Evolutionary conservation across 192 early-diverging fungal species (phyloP).

Genomic region (Umbelopsis sp.): DNA sequence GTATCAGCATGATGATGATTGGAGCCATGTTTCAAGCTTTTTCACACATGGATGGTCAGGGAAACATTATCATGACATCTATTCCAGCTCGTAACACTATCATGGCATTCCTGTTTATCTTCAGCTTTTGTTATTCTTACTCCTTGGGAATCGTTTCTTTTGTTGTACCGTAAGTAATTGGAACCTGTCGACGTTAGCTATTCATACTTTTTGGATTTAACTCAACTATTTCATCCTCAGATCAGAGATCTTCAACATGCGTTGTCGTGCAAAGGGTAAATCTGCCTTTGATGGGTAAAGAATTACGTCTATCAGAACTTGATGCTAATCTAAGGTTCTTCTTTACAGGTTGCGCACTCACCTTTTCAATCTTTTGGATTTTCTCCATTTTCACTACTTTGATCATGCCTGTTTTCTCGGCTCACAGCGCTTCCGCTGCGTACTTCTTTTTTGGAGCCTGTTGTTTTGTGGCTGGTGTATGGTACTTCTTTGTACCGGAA

Average conservation of each 20-base stretch:
- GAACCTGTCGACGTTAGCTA: background rate
- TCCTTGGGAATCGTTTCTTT: background rate
- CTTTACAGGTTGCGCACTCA: background rate
- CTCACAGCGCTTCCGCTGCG: background rate
- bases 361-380: constrained; percentile 12
- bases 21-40: constrained; percentile 41
- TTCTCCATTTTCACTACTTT: constrained; percentile 2
- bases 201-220: background rate
- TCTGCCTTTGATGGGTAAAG: too few species aligned
- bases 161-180: background rate
- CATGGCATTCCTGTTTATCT: constrained; percentile 40
- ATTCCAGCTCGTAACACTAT: constrained; percentile 20
- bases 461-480: background rate
- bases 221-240: background rate
- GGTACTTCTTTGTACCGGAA: constrained; percentile 62
- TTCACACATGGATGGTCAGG: constrained; percentile 15
- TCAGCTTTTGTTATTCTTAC: constrained; percentile 35
- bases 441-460: background rate
- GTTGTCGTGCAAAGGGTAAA: background rate
- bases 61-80: constrained; percentile 15
- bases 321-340: background rate
- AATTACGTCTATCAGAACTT: too few species aligned
- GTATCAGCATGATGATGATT: constrained; percentile 63
- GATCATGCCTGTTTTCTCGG: constrained; percentile 14
- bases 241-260: constrained; percentile 23